Base-by-base conservation (phyloP, 2,329 filamentous ascomycete species). In the Verticillium albo-atrum region DNA sequence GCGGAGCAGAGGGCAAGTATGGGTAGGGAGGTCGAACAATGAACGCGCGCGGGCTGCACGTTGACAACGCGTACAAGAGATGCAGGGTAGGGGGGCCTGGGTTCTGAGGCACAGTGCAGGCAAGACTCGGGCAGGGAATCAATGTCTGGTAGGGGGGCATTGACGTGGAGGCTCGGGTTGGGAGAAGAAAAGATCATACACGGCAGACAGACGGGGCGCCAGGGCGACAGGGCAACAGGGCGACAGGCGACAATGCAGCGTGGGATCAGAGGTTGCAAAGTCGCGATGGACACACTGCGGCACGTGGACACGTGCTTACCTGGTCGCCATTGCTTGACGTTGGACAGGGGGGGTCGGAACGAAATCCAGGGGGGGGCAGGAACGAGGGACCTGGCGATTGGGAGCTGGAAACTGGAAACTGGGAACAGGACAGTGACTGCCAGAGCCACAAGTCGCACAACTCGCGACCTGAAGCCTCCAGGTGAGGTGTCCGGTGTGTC, bases 241-340 rank as follows among this genome's bases (percentile, higher is more conserved):
- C 6, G n/a, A 23, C n/a, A 23, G 37, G 37, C n/a, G 20, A 25
- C 20, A 12, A n/a, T n/a, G 37, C 37, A 47, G 37, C 20, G 37
- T 47, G 37, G n/a, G 37, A 47, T 20, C 6, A 23, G 37, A 53
- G 51, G 26, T 25, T 27, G 51, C 25, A 25, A 53, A 53, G 51
- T 30, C 59, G 57, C 56, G 47, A 59, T 59, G 58, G 23, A 27
- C 7, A 56, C 32, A 9, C 37, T 27, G 37, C 20, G 26, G 55
- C 37, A 51, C 37, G 42, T 51, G 37, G 55, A 57, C 55, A 57
- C 55, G 55, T 57, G 55, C 55, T 57, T 23, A 26, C 55, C 55
- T 52, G 23, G 51, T 53, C 51, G 27, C 4, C 26, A 23, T 52
- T 52, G 35, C 35, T 42, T 17, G n/a, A 42, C 4, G 35, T 17